Evolutionary conservation across 306 rosid genomes (phyloP), one percentile per base, ranked within the genome.

Genomic region (Vigna trinervia): DNA sequence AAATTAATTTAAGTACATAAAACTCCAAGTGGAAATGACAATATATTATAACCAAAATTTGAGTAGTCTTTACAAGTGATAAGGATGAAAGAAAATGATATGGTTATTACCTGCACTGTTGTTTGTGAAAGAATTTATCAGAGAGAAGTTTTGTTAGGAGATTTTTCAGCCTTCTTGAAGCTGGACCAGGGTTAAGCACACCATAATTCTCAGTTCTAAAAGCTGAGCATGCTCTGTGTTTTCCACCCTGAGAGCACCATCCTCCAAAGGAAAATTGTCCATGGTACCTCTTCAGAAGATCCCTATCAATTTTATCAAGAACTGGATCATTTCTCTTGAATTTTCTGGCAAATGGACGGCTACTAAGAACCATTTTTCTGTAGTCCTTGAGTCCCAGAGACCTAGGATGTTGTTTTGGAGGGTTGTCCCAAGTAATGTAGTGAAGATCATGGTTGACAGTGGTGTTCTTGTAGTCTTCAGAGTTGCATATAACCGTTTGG

Each of bases 361-460:
- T 85, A 71, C 88, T 89, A 0, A 82, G 81, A 13, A 90, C 83
- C 87, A 88, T 89, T 78, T 78, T 88, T 59, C 85, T 80, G 34
- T 79, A 90, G 73, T 94, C 92, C 75, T 30, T 74, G 9, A 89
- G 85, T 20, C 95, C 92, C 0, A 94, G 87, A 60, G 92, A 89
- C 80, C 91, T 84, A 7, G 98, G 97, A 43, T 94, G 98, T 20
- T 94, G 98, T 85, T 92, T 90, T 19, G 98, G 98, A 53, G 98
- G 98, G 1, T 81, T 91, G 54, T 94, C 98, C 98, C 98, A 94
- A 11, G 92, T 72, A 59, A 94, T 90, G 86, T 90, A 94, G 84
- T 87, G 98, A 71, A 94, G 96, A 67, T 94, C 98, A 74, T 91
- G 96, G 85, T 90, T 91, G 26, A 85, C 91, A 1, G 96, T 87